A percentile compares a stretch with the other conserved stretches of the same genome.
phyloP scores from a whole-genome alignment of 1,284 basidiomycete genomes.

The Pterulicium gracile region DNA sequence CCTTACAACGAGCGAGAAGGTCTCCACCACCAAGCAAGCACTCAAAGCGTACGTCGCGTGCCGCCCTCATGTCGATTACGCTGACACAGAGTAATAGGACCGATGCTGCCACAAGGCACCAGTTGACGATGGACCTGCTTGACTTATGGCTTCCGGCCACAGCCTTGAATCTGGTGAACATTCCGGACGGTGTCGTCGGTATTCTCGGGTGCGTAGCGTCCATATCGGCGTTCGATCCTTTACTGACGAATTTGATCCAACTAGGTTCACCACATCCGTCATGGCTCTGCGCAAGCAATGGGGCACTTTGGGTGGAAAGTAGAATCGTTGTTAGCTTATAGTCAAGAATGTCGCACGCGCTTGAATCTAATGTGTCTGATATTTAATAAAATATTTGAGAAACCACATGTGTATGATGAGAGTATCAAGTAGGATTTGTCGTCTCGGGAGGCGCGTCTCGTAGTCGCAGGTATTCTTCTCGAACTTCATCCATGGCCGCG shows the following conservation, averaged over 20 bases:
- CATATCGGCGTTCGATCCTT: background rate
- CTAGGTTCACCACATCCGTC: slow-evolving; percentile 48
- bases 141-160: slow-evolving; percentile 89
- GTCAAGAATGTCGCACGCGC: too few relatives aligned
- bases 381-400: background rate
- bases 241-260: slow-evolving; percentile 6
- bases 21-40: background rate
- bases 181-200: slow-evolving; percentile 85
- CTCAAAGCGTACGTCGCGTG: background rate
- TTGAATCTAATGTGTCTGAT: background rate
- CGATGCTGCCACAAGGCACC: slow-evolving; percentile 54
- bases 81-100: slow-evolving; percentile 34
- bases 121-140: slow-evolving; percentile 73
- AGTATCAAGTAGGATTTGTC: slow-evolving; percentile 8
- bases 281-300: slow-evolving; percentile 46
- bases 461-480: slow-evolving; percentile 62
- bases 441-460: slow-evolving; percentile 30
- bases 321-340: slow-evolving; percentile 14
- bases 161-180: slow-evolving; percentile 63
- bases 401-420: background rate
- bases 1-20: background rate
- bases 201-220: slow-evolving; percentile 58
- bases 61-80: slow-evolving; percentile 8
- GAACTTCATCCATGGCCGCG: slow-evolving; percentile 61
- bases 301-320: slow-evolving; percentile 35